phyloP scores from a whole-genome alignment of 2,329 filamentous ascomycete genomes.

The Alternaria infectoria region DNA sequence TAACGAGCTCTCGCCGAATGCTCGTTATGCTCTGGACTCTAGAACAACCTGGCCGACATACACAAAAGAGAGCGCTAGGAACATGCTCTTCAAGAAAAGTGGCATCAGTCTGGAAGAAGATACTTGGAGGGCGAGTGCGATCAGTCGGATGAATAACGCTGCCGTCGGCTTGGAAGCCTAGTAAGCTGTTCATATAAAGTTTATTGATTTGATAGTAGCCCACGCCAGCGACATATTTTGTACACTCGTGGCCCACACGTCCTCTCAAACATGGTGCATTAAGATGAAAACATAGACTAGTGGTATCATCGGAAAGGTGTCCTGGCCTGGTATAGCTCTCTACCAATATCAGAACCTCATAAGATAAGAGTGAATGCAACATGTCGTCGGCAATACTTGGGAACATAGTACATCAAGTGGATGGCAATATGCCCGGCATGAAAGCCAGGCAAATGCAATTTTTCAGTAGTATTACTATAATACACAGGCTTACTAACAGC shows the following conservation, averaged over 20 bases:
- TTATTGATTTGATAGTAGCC: neutral
- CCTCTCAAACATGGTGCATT: too few species aligned
- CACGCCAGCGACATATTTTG: too few species aligned
- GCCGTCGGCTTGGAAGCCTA: neutral
- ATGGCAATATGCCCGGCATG: neutral
- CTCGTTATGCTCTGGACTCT: neutral
- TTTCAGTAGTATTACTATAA: neutral
- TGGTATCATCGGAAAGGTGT: too few species aligned
- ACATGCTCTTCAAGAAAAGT: neutral
- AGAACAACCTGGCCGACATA: neutral
- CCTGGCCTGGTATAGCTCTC: too few species aligned
- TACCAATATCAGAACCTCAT: too few species aligned
- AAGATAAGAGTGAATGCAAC: too few species aligned
- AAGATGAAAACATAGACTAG: too few species aligned
- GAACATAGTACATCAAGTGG: neutral
- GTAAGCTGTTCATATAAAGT: neutral
- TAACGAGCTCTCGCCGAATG: conserved; percentile 4
- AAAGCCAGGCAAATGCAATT: neutral
- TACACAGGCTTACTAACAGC: conserved; percentile 1
- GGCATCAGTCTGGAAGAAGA: neutral
- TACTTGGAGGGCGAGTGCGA: neutral
- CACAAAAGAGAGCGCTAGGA: neutral
- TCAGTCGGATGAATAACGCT: neutral
- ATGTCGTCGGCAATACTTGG: too few species aligned
- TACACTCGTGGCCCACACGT: too few species aligned